Base-by-base conservation (phyloP, 805 yeast genomes). In the Saccharomyces kudriavzevii region DNA sequence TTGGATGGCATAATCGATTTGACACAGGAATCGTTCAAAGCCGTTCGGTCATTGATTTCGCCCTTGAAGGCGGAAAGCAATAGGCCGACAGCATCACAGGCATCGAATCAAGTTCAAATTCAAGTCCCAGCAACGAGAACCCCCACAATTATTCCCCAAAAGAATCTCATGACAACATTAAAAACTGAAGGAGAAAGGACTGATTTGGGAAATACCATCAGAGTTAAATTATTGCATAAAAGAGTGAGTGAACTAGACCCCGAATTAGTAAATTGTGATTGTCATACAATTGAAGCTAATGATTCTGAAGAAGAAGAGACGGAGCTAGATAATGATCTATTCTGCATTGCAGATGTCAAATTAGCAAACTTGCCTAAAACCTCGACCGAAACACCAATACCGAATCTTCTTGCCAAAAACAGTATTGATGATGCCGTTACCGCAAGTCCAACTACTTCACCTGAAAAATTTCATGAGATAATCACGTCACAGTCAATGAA, bases 111-210 rank as follows among this genome's bases (percentile, higher is more conserved):
- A 25, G 54, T 67, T 4, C 35, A 13, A 25, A 54, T 67, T 4
- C 69, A 68, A 52, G 68, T 68, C 2, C 70, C 70, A 4, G 70
- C 68, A 3, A 65, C 71, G n/a, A 59, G 69, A 50, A 54, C 60
- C 1, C 52, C 68, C 2, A 66, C 70, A 8, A 35, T 35, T 2
- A 17, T 35, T 35, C 43, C 43, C 17, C 43, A 35, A 35, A 35
- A 35, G 24, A 17, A 35, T 9, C 43, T 35, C 9, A 35, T 24
- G n/a, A 35, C 9, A 20, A 5, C 22, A 8, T 35, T 35, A n/a
- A 35, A n/a, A 35, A 17, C 22, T 8, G 43, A n/a, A 35, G 13
- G 9, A 35, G 43, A 35, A 35, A 20, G 3, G 24, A 17, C 2
- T 17, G 13, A 20, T 17, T 1, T 17, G 27, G 49, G 11, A 47